Base-by-base conservation (phyloP, 1,284 basidiomycete genomes). In the Irpex sp. region DNA sequence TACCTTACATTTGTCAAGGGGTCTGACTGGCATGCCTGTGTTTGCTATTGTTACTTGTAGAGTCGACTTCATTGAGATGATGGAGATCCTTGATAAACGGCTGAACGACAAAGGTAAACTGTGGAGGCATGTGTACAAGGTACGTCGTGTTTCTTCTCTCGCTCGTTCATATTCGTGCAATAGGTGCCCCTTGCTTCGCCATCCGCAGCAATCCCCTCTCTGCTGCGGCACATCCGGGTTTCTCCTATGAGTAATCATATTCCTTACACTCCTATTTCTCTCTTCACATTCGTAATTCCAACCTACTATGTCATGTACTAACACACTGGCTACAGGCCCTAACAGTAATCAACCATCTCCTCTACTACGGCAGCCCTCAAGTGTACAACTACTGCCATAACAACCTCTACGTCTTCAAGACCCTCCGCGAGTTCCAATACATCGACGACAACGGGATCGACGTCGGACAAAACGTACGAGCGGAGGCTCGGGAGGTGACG, bases 61-160 rank as follows among this genome's bases (percentile, higher is more conserved):
- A 75, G 89, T 87, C 66, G 96, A 98, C 74, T 98, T 98, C 76
- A 91, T 98, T 36, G 97, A 99, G 77, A 96, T 99, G 72, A 97
- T 99, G 93, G 95, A 98, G 79, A 96, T 98, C 89, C 84, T 99
- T 60, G 97, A 98, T 79, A 99, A 98, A 79, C 87, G 97, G 58
- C 78, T 99, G 70, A 98, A 98, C 71, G 97, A 99, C 81, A 98
- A 98, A 81, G 97, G 97, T 48, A 98, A 98, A 86, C 97, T 98
- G 73, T 99, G 97, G 97, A 84, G 96, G 51, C 97, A 99, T 82
- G 97, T 98, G 64, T 98, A 97, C 87, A 99, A 99, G 85, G 93
- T 90, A 68, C 65, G 78, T 48, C 36, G 1, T 21, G 26, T 17
- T 55, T 13, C 38, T 17, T 48, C 9, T 21, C n/a, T n/a, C 40